Percentiles rank a stretch among this genome's conserved stretches.
Conservation (phyloP, 225 moss, liverwort and hornwort species). For the Rhytidiadelphus loreus region DNA sequence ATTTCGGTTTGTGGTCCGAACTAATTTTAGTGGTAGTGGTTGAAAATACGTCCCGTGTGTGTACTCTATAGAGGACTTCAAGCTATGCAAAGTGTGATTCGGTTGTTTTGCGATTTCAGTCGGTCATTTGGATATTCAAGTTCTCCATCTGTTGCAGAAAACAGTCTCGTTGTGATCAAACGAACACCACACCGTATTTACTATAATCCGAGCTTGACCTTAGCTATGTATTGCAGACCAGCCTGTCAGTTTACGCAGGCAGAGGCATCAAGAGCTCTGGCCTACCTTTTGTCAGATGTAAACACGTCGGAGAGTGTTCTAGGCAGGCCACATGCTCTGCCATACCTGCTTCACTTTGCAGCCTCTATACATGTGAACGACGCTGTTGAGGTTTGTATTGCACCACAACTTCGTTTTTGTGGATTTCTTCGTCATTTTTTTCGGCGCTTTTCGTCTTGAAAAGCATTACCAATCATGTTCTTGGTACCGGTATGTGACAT, state of each 20-base stretch:
- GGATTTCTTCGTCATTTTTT: neutral
- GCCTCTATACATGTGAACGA: constrained; percentile 62
- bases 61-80: neutral
- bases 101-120: neutral
- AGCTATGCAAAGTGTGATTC: neutral
- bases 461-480: neutral
- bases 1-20: neutral
- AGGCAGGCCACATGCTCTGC: constrained; percentile 92
- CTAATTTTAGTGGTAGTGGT: neutral
- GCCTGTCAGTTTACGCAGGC: constrained; percentile 58
- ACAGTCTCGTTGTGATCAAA: neutral
- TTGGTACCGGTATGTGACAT: neutral
- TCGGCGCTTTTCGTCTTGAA: neutral
- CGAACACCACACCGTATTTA: neutral
- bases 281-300: constrained; percentile 76
- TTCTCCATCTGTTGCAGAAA: neutral
- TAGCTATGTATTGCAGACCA: constrained; percentile 40
- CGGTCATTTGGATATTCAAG: neutral
- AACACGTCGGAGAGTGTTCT: constrained; percentile 77
- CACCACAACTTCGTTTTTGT: neutral
- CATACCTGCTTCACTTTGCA: constrained; percentile 88
- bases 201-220: constrained; percentile 12
- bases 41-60: neutral
- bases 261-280: constrained; percentile 85
- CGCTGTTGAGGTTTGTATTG: constrained; percentile 41